Percentiles rank a stretch among this genome's conserved stretches.
Conservation (phyloP, 2,329 filamentous ascomycete species). For the Sporothrix schenckii region DNA sequence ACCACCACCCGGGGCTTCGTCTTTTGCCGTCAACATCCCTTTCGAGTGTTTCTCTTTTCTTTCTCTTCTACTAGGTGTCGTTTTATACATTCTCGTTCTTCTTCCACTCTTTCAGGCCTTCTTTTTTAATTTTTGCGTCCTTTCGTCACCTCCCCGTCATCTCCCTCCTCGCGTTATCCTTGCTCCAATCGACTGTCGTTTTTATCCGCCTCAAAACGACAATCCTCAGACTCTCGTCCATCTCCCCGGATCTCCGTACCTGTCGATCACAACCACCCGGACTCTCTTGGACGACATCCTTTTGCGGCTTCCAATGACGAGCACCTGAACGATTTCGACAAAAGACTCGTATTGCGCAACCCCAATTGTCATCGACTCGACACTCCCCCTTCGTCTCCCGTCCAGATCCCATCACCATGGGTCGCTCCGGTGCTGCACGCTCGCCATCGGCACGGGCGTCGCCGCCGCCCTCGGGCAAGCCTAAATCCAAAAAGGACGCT, state of each 20-base stretch:
- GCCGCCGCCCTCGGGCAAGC: conserved; percentile 36
- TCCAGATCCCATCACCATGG: conserved; percentile 31
- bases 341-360: neutral
- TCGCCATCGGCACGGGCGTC: conserved; percentile 29
- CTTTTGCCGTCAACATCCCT: conserved; percentile 16
- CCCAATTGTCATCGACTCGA: neutral
- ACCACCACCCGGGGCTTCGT: conserved; percentile 13
- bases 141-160: neutral
- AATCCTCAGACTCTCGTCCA: neutral
- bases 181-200: neutral
- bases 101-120: conserved; percentile 16
- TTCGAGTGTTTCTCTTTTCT: conserved; percentile 7
- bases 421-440: conserved; percentile 31
- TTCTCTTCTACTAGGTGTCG: conserved; percentile 1
- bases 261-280: neutral
- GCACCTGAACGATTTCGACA: conserved; percentile 8
- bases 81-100: conserved; percentile 7
- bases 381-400: neutral
- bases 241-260: neutral
- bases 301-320: conserved; percentile 14
- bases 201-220: conserved; percentile 4
- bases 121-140: conserved; percentile 18
- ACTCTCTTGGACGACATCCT: neutral
- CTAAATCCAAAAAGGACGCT: conserved; percentile 29
- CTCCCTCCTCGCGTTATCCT: conserved; percentile 3